Base-by-base conservation (phyloP, 331 rosid species). In the Pyrus hybrid region DNA sequence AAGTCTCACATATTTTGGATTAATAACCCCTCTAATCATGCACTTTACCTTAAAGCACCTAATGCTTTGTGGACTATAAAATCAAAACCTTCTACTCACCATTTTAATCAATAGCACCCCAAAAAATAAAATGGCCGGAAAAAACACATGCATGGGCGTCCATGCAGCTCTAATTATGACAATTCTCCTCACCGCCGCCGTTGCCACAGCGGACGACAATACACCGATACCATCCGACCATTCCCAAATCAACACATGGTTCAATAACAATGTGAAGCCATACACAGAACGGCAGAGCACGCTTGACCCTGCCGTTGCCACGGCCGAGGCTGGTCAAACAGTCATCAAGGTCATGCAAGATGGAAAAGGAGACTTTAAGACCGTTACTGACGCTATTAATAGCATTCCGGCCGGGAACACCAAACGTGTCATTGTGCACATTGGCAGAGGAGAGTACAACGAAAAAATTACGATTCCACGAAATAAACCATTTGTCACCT, bases 391-490 rank as follows among this genome's bases (percentile, higher is more conserved):
- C 0, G 97, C 98, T 18, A 12, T 91, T 20, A 75, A 85, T 4
- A 88, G 89, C 76, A 76, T 93, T 57, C 96, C 91, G 5, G 3
- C 0, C 0, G 85, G 75, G 3, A 93, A 91, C 76, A 74, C 76
- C 1, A 75, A 65, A n/a, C 85, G 98, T 6, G 87, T 89, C 28
- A 75, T 89, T 33, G 10, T 93, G 12, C 63, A 79, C 13, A 85
- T 93, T 5, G 93, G 87, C 12, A 66, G 43, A 1, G 98, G 97
- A 28, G 77, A 1, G 8, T 93, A 88, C 71, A 26, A 71, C 0
- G 98, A 93, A 87, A 93, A 91, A 72, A 69, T 91, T 21, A 80
- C 8, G 21, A 84, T 93, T 30, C 82, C 77, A 0, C 69, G 63
- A 29, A 62, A 68, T 5, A 85, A 86, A 51, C 84, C 88, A 11